A percentile compares a stretch with the other conserved stretches of the same genome.
Conservation (phyloP, 257 asterid species). For the Ocimum tenuiflorum region DNA sequence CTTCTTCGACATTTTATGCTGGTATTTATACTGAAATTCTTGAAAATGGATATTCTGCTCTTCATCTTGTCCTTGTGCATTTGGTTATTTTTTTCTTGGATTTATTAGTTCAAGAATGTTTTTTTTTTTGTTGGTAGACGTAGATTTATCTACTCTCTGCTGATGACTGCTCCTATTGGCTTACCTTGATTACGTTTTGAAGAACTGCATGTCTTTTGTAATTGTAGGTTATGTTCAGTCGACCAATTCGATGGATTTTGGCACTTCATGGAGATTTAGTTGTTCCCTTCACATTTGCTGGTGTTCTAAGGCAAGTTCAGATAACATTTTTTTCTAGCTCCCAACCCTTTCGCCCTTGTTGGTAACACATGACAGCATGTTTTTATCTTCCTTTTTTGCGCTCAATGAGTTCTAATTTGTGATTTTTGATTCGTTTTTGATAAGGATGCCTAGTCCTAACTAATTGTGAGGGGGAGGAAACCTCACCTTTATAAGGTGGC, state of each 20-base stretch:
- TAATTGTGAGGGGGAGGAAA: too few relatives aligned
- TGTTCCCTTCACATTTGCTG: conserved; percentile 75
- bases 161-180: conserved; percentile 3
- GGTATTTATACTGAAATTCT: neutral
- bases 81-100: neutral
- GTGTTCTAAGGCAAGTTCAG: conserved; percentile 59
- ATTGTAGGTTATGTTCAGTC: conserved; percentile 73
- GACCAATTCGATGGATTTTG: conserved; percentile 96
- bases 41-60: neutral
- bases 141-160: neutral
- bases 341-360: neutral
- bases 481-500: too few relatives aligned
- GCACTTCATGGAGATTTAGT: conserved; percentile 78
- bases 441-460: neutral
- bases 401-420: neutral
- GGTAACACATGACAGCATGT: neutral
- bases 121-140: neutral
- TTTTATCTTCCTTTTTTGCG: neutral
- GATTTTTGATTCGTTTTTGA: neutral
- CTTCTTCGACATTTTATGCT: conserved; percentile 3
- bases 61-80: neutral
- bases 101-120: too few relatives aligned
- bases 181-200: conserved; percentile 3
- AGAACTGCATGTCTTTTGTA: neutral
- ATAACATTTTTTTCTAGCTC: conserved; percentile 5